Evolutionary conservation across 2,329 filamentous ascomycete species (phyloP), one percentile per base, ranked within the genome.

Genomic region (Rutstroemia sp.): DNA sequence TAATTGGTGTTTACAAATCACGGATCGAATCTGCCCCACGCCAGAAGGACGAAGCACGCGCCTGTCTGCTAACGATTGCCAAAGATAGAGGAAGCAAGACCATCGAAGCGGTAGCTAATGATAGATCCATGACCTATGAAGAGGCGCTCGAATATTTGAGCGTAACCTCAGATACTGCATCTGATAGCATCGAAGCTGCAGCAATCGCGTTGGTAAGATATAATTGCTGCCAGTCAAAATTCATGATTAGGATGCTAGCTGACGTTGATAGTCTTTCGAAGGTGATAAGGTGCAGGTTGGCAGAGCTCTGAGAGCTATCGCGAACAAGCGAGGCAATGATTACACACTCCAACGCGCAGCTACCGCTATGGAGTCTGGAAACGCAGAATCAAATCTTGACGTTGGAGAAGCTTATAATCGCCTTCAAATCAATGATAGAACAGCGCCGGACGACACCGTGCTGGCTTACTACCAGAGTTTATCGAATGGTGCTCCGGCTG

Each of bases 131-230:
- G 59, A 83, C 78, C n/a, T 79, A 81, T 55, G 77, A 82, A 47
- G 81, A 87, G 66, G 86, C 86, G 1, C 73, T 86, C 34, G 72
- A 78, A 12, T 88, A 79, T 71, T 73, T 88, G 12, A 80, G 77
- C 7, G 77, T 70, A 9, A 52, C 62, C 4, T 51, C 57, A 12
- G 63, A 69, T 48, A 65, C 64, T 37, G 56, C 62, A 25, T 67
- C 68, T 25, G 68, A 70, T 44, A 66, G 58, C 44, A 67, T 71
- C 53, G 66, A 66, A 48, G 67, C 69, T 49, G 51, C 62, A 47
- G 68, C 69, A 7, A 57, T 70, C 25, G 65, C 63, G 25, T 56
- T 66, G 54, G 67, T 70, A 62, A 25, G 16, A 37, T 34, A 14
- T 34, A 34, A 34, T 12, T 12, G 30, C 30, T 34, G 9, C 10